These are phyloP conservation scores for Helenozyma rhizophorensis DNA, from an alignment of 805 yeast genomes.

Conservation along the genomic window DNA sequence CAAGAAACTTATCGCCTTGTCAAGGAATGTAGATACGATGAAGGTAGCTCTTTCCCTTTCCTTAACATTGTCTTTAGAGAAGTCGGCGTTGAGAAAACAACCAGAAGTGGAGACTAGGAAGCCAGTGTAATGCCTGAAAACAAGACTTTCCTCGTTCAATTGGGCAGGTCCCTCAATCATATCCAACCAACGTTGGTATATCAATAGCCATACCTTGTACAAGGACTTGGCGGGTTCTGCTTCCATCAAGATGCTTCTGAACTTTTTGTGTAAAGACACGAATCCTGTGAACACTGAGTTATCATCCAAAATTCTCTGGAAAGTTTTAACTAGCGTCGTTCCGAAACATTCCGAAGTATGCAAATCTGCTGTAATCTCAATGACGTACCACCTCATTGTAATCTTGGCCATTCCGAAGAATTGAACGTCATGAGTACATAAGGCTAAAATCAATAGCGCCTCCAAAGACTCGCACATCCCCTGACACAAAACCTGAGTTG, in stretches of 20 bases:
- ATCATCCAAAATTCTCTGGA: slow-evolving; percentile 36
- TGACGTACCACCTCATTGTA: slow-evolving; percentile 30
- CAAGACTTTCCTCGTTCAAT: slow-evolving; percentile 37
- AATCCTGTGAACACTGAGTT: slow-evolving; percentile 60
- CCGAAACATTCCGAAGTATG: slow-evolving; percentile 8
- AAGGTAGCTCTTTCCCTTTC: slow-evolving; percentile 27
- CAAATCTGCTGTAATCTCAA: slow-evolving; percentile 11
- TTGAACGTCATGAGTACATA: slow-evolving; percentile 49
- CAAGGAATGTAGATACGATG: slow-evolving; percentile 45
- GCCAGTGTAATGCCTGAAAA: slow-evolving; percentile 67
- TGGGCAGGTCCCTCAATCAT: slow-evolving; percentile 21
- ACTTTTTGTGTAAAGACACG: slow-evolving; percentile 67
- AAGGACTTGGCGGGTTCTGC: slow-evolving; percentile 36
- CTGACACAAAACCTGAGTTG: slow-evolving; percentile 13
- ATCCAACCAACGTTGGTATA: slow-evolving; percentile 48
- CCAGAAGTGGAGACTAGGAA: slow-evolving; percentile 70
- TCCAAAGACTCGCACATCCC: slow-evolving; percentile 41
- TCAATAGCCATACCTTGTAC: slow-evolving; percentile 37
- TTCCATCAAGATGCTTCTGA: slow-evolving; percentile 37
- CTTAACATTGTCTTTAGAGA: slow-evolving; percentile 16
- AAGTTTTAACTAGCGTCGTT: slow-evolving; percentile 24
- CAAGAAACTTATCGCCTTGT: slow-evolving; percentile 46
- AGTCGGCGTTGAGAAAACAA: slow-evolving; percentile 41
- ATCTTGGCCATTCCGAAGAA: slow-evolving; percentile 44
- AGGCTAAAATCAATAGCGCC: slow-evolving; percentile 45